Evolutionary conservation across 2,329 filamentous ascomycete species (phyloP), one percentile per base, ranked within the genome.

Genomic region (Aspergillus fumigatiaffinis): DNA sequence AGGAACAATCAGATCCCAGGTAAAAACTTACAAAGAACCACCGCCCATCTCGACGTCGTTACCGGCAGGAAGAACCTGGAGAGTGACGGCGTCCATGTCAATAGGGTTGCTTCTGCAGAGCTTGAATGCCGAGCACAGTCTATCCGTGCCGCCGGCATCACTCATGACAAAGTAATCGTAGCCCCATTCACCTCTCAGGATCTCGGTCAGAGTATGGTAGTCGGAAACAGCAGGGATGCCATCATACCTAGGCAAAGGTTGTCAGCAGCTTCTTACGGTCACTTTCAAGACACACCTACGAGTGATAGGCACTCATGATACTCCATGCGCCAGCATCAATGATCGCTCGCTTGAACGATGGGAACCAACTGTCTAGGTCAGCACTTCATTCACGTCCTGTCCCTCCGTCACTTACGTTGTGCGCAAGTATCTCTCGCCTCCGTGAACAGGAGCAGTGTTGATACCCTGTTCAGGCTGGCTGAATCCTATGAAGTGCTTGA

Each of bases 31-130:
- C 71, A 84, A 91, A 21, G 85, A 87, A 21, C 89, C 88, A 42
- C 88, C 88, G 12, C 88, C 88, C 88, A 91, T 91, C 66, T 91
- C 89, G 12, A 88, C 69, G 48, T 91, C 88, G 51, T 85, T 88
- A 3, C 89, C 88, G 4, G 87, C 86, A 0, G 84, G 84, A 4
- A 91, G 79, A 8, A 84, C 77, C 73, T 82, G 81, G 51, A 84
- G 75, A 0, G 86, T 87, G 25, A 91, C 81, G 2, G 87, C 84
- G 54, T 86, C 82, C 52, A 83, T 84, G 64, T 90, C 88, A 46
- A 87, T 80, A 0, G 84, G 84, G 28, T 79, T 76, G 25, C 79
- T 77, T 29, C 76, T 76, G 60, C 88, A 91, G 67, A 90, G 81
- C 57, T 82, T 80, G 73, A 91, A 91, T 3, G 80, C 76, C 38